phyloP scores from a whole-genome alignment of 768 basidiomycete genomes.

The Pisolithus marmoratus region DNA sequence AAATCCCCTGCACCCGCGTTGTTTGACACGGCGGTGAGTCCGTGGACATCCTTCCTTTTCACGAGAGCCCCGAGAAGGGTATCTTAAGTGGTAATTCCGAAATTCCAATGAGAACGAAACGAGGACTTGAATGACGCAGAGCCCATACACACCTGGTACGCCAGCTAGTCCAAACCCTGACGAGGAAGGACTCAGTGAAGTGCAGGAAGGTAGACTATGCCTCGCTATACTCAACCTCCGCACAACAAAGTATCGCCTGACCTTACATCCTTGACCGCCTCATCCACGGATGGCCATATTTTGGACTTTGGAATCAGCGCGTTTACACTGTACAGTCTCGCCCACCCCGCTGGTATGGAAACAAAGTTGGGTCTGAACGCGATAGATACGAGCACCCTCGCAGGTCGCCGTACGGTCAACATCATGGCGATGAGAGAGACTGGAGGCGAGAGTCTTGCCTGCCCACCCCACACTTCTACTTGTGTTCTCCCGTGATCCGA shows the following conservation, averaged over 20 bases:
- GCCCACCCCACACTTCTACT: too few species aligned
- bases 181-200: not conserved
- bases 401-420: constrained; percentile 15
- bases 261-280: constrained; percentile 78
- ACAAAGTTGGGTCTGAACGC: constrained; percentile 13
- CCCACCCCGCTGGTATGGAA: constrained; percentile 5
- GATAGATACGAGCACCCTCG: constrained; percentile 10
- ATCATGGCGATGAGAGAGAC: constrained; percentile 9
- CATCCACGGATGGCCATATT: constrained; percentile 77
- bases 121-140: not conserved
- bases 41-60: constrained; percentile 64
- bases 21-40: constrained; percentile 82
- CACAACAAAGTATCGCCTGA: constrained; percentile 75
- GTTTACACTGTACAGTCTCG: constrained; percentile 21
- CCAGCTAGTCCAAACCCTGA: constrained; percentile 87
- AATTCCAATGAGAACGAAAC: not conserved
- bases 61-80: constrained; percentile 77
- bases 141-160: constrained; percentile 59
- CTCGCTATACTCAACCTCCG: constrained; percentile 54
- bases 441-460: not conserved
- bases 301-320: constrained; percentile 41
- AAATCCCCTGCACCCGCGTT: constrained; percentile 70
- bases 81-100: constrained; percentile 37
- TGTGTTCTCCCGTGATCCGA: not conserved
- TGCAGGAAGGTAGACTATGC: not conserved